These are phyloP conservation scores for Aspergillus bertholletiae DNA, from an alignment of 495 filamentous ascomycete genomes.

Conservation along the genomic window DNA sequence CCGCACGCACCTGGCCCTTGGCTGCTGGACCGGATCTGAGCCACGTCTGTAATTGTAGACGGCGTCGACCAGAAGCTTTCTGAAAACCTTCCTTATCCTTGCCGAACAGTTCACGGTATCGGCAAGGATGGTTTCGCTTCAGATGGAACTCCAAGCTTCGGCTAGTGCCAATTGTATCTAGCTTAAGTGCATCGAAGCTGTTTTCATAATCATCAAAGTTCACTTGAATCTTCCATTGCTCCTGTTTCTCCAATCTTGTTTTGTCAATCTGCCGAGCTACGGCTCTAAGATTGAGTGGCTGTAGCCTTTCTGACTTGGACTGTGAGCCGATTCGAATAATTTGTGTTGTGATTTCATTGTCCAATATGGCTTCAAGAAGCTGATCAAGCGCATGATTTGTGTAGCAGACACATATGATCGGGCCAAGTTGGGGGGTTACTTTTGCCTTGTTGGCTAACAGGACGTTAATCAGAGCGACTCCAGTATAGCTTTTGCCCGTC, in stretches of 20 bases:
- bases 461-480: slow-evolving; percentile 57
- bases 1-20: slow-evolving; percentile 5
- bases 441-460: slow-evolving; percentile 53
- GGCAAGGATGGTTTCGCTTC: slow-evolving; percentile 4
- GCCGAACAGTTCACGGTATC: slow-evolving; percentile 26
- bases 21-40: slow-evolving; percentile 4
- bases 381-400: slow-evolving; percentile 78
- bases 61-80: slow-evolving; percentile 24
- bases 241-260: slow-evolving; percentile 39
- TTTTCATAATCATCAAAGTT: slow-evolving; percentile 12
- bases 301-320: slow-evolving; percentile 54
- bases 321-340: slow-evolving; percentile 68
- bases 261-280: slow-evolving; percentile 26
- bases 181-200: slow-evolving; percentile 5
- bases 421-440: slow-evolving; percentile 46
- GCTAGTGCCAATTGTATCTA: background rate
- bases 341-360: slow-evolving; percentile 46
- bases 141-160: slow-evolving; percentile 15
- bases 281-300: slow-evolving; percentile 38
- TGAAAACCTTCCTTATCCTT: slow-evolving; percentile 26
- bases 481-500: slow-evolving; percentile 70
- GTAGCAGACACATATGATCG: slow-evolving; percentile 64
- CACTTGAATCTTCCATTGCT: slow-evolving; percentile 10
- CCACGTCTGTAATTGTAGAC: slow-evolving; percentile 26
- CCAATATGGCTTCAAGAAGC: slow-evolving; percentile 59